Conservation (phyloP, 441 rosid genomes). For the Metrosideros polymorpha region DNA sequence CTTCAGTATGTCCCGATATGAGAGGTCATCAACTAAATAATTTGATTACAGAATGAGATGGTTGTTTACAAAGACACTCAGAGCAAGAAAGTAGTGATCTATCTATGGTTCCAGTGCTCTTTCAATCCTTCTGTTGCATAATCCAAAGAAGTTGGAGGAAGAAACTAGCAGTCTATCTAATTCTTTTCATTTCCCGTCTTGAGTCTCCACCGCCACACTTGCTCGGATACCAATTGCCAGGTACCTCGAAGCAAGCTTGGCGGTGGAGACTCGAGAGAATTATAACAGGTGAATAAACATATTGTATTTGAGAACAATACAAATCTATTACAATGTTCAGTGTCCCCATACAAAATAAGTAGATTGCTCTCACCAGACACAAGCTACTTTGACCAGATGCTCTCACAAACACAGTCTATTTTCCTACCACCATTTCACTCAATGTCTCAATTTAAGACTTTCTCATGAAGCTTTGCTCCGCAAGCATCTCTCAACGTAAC, state of each 20-base stretch:
- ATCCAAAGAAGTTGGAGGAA: too few species aligned
- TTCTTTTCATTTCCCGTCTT: background rate
- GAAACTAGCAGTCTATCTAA: background rate
- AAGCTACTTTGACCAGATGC: too few species aligned
- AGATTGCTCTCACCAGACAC: background rate
- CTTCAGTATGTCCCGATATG: background rate
- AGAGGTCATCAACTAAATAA: background rate
- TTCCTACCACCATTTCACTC: too few species aligned
- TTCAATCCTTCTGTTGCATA: too few species aligned
- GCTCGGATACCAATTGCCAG: background rate
- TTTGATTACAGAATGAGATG: background rate
- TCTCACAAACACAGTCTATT: too few species aligned
- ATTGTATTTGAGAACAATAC: background rate
- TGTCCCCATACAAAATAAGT: background rate
- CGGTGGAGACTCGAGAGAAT: background rate
- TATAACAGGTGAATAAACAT: background rate
- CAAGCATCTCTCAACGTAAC: too few species aligned
- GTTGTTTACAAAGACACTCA: background rate
- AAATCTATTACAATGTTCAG: background rate
- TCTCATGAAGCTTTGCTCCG: too few species aligned
- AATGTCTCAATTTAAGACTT: too few species aligned
- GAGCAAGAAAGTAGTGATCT: too few species aligned
- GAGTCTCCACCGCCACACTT: background rate
- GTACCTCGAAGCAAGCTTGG: background rate
- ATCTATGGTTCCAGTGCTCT: too few species aligned